Base-by-base conservation (phyloP, 2,329 filamentous ascomycete species). In the Trichoderma oligosporum region DNA sequence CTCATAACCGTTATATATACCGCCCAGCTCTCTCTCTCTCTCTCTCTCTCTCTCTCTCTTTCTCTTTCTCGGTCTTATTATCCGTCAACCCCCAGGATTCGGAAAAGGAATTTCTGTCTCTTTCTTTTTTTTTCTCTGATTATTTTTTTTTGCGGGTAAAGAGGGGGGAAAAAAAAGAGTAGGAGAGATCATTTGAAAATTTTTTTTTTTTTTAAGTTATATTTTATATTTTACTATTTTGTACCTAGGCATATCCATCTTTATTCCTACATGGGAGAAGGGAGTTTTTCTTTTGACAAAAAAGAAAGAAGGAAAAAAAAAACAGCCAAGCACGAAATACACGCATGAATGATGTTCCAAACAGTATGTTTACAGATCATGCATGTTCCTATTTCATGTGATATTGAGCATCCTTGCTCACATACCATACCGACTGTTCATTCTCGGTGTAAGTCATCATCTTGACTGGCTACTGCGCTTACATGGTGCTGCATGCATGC, bases 281-380 rank as follows among this genome's bases (percentile, higher is more conserved):
- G 31, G 41, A 25, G 49, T 44, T 42, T 45, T 41, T 41, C 18
- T 12, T n/a, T n/a, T n/a, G n/a, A n/a, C n/a, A n/a, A n/a, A n/a
- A n/a, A n/a, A n/a, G n/a, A n/a, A n/a, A n/a, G n/a, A n/a, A n/a
- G 27, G 27, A 31, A 5, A 31, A 31, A 31, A 11, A 5, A 5
- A 31, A 44, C 35, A 31, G 48, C 48, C 31, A 36, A 49, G 54
- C 45, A 57, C 45, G 52, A 46, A 55, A 55, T 38, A 46, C 36
- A 55, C 41, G 29, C 33, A 45, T 38, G 52, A 55, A 46, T 55
- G 41, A 46, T 29, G 39, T 29, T 35, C 7, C 18, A 48, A 27
- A 25, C 31, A 35, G 25, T 20, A 12, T n/a, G n/a, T n/a, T n/a
- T n/a, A n/a, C n/a, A n/a, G n/a, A n/a, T n/a, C n/a, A n/a, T n/a